Conservation (phyloP, 2,329 filamentous ascomycete genomes). For the Cryphonectria japonica region DNA sequence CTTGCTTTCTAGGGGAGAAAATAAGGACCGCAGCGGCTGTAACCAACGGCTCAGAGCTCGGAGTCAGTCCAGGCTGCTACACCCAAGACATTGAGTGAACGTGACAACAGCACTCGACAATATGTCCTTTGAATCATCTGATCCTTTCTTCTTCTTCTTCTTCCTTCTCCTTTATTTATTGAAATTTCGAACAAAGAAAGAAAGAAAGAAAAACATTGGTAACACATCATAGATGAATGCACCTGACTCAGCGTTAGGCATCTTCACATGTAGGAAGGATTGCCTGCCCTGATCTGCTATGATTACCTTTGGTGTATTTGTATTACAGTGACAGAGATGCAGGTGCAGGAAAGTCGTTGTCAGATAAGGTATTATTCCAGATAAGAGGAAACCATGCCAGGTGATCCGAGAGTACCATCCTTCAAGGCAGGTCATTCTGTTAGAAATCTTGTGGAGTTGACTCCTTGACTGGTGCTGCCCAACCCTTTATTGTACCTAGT, state of each 20-base stretch:
- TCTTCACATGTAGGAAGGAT: background rate
- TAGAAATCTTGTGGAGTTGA: background rate
- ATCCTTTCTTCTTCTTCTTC: background rate
- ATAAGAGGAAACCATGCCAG: background rate
- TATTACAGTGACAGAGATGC: background rate
- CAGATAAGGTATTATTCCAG: background rate
- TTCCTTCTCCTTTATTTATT: no score
- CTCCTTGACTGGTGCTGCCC: background rate
- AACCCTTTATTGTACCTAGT: background rate
- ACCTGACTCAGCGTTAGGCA: background rate
- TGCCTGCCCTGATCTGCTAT: background rate
- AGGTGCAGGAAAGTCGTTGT: background rate
- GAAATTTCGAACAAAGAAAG: background rate
- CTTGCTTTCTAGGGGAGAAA: background rate
- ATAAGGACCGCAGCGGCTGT: background rate
- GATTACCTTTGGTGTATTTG: background rate
- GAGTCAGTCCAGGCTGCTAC: background rate
- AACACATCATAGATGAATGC: background rate
- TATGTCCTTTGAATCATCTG: no score
- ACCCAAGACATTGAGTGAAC: background rate
- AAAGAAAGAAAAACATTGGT: background rate
- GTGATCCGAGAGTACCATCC: background rate
- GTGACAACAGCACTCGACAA: background rate
- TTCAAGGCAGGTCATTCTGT: background rate
- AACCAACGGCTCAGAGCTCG: background rate